Base-by-base conservation (phyloP, 2,329 filamentous ascomycete genomes). In the Calonectria pteridis region DNA sequence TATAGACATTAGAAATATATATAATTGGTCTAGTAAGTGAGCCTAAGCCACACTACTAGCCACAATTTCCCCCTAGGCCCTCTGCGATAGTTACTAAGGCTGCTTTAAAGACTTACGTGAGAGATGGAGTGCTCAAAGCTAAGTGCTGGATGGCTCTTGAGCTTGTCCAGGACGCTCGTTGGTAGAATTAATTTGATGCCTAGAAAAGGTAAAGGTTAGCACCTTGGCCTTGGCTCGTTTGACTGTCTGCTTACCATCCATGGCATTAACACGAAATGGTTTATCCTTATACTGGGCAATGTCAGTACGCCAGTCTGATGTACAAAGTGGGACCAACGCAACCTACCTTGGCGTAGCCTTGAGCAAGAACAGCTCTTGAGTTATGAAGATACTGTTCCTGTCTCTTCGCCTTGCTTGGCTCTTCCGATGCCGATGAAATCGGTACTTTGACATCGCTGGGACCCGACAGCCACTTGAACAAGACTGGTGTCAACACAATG, bases 101-200 rank as follows among this genome's bases (percentile, higher is more conserved):
- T 18, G 7, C 23, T 26, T 16, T 28, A 1, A 6, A 40, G 16
- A 49, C 66, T 50, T 55, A 59, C 66, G 9, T 58, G 46, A 14
- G 46, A 29, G 23, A 68, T 68, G 3, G 66, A 68, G n/a, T 68
- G 43, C 29, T 68, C 50, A 40, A 68, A 68, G 20, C 66, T 68
- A 1, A 68, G 53, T 7, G 66, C 18, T 6, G 66, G 66, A n/a
- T 68, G 66, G 20, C 66, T 68, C 40, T 51, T 43, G 28, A 68
- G 66, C 37, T 68, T 68, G 37, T 68, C 66, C 2, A 68, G 28
- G n/a, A 29, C 49, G 26, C 13, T 68, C 16, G 53, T 40, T 4
- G 66, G 66, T 4, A 68, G 35, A 6, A 68, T 59, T 4, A 68
- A 33, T 20, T 68, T 68, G 23, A 68, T 37, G 10, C 66, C 66